phyloP scores from a whole-genome alignment of 768 basidiomycete genomes.

The Pholiota molesta region DNA sequence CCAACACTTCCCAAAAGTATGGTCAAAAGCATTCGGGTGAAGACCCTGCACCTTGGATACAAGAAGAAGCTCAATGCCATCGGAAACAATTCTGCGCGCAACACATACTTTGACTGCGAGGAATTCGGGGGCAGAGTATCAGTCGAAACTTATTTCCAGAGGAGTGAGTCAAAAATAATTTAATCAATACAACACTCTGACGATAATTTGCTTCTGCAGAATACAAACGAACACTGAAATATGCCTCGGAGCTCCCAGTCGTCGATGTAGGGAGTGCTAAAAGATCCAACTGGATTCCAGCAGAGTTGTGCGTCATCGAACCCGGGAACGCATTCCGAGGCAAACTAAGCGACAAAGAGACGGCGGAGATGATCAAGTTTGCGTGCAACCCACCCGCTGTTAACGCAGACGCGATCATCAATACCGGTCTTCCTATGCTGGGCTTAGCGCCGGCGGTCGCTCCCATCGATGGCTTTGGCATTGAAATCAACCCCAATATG shows the following conservation, averaged over 20 bases:
- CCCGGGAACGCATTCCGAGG: conserved; percentile 61
- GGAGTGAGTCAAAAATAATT: conserved; percentile 45
- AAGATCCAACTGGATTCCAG: conserved; percentile 50
- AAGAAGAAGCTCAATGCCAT: conserved; percentile 43
- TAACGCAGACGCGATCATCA: conserved; percentile 61
- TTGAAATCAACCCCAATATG: conserved; percentile 62
- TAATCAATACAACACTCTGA: background rate
- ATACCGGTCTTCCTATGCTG: conserved; percentile 58
- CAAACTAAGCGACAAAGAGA: conserved; percentile 62
- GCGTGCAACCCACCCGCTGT: conserved; percentile 65
- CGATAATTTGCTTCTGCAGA: conserved; percentile 38
- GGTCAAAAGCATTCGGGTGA: conserved; percentile 57
- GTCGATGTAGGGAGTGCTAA: conserved; percentile 46
- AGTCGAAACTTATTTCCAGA: conserved; percentile 65
- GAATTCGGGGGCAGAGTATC: conserved; percentile 50
- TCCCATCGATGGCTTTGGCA: conserved; percentile 58
- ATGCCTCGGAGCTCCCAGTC: conserved; percentile 53
- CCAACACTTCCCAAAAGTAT: conserved; percentile 50
- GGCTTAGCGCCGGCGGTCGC: conserved; percentile 38
- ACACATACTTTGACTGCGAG: conserved; percentile 28
- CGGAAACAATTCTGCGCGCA: conserved; percentile 24
- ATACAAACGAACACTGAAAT: conserved; percentile 51
- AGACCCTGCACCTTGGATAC: conserved; percentile 58
- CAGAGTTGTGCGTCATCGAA: conserved; percentile 71
- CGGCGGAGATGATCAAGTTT: conserved; percentile 67